phyloP scores from a whole-genome alignment of 495 filamentous ascomycete species.

The Lasiosphaeriaceae sp. region DNA sequence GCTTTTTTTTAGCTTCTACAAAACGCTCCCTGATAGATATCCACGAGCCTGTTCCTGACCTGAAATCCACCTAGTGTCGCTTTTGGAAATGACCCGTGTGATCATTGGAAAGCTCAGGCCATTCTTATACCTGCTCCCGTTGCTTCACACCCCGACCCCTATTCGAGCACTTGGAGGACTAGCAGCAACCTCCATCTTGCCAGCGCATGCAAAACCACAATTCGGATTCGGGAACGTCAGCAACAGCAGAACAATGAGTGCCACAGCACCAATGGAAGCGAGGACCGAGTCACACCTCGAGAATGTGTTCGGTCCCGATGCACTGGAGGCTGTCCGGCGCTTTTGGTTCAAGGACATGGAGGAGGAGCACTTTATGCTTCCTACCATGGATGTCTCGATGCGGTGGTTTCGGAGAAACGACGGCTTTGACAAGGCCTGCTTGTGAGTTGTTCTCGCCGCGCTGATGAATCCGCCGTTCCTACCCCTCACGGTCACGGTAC shows the following conservation, averaged over 20 bases:
- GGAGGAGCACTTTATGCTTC: background rate
- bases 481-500: background rate
- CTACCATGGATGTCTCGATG: background rate
- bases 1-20: too few relatives aligned
- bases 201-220: background rate
- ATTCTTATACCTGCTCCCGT: background rate
- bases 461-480: background rate
- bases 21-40: too few relatives aligned
- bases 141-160: background rate
- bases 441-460: background rate
- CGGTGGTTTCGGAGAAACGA: background rate
- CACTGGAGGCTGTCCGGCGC: background rate
- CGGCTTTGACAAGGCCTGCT: background rate
- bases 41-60: too few relatives aligned
- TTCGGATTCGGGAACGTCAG: too few relatives aligned
- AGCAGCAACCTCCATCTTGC: background rate
- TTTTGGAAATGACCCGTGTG: too few relatives aligned
- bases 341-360: background rate
- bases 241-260: background rate
- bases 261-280: background rate
- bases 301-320: background rate
- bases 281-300: background rate
- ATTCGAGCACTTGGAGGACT: background rate
- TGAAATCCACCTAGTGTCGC: too few relatives aligned
- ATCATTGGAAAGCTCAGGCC: too few relatives aligned